Percentiles rank a stretch among this genome's conserved stretches.
These are phyloP conservation scores for Pseudocercospora musae DNA, from an alignment of 2,329 filamentous ascomycete genomes.

Conservation along the genomic window DNA sequence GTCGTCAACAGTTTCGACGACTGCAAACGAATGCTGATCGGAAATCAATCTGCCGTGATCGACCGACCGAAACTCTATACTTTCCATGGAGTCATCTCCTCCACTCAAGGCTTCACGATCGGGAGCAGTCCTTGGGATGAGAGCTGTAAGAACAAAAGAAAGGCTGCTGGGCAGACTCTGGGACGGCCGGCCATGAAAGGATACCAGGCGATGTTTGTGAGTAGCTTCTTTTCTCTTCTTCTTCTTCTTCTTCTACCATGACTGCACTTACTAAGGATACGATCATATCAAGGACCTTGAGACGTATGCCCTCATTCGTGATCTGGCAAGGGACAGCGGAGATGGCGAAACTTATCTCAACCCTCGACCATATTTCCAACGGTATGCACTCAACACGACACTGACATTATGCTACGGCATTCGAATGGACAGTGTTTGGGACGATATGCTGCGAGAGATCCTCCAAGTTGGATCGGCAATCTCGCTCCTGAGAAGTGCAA, in stretches of 20 bases:
- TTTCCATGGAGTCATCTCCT: conserved; percentile 53
- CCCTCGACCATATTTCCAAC: conserved; percentile 52
- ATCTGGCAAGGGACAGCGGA: conserved; percentile 46
- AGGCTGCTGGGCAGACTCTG: conserved; percentile 50
- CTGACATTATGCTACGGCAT: conserved; percentile 55
- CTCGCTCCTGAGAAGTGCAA: conserved; percentile 49
- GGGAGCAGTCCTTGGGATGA: conserved; percentile 55
- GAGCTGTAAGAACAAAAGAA: conserved; percentile 53
- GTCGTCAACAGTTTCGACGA: conserved; percentile 54
- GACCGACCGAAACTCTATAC: conserved; percentile 43
- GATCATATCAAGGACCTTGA: conserved; percentile 43
- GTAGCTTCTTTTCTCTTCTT: background rate
- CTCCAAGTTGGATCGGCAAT: conserved; percentile 54
- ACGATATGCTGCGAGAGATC: conserved; percentile 51
- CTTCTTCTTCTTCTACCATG: background rate
- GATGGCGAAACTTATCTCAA: conserved; percentile 39
- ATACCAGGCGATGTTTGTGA: conserved; percentile 50
- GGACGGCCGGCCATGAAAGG: conserved; percentile 46
- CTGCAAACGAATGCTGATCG: conserved; percentile 51
- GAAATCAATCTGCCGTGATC: conserved; percentile 50
- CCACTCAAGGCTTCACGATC: conserved; percentile 55
- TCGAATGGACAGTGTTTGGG: conserved; percentile 54
- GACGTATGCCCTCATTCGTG: conserved; percentile 50
- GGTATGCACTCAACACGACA: conserved; percentile 54
- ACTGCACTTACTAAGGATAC: background rate